phyloP scores from a whole-genome alignment of 257 asterid genomes.

The Solanum pennellii region DNA sequence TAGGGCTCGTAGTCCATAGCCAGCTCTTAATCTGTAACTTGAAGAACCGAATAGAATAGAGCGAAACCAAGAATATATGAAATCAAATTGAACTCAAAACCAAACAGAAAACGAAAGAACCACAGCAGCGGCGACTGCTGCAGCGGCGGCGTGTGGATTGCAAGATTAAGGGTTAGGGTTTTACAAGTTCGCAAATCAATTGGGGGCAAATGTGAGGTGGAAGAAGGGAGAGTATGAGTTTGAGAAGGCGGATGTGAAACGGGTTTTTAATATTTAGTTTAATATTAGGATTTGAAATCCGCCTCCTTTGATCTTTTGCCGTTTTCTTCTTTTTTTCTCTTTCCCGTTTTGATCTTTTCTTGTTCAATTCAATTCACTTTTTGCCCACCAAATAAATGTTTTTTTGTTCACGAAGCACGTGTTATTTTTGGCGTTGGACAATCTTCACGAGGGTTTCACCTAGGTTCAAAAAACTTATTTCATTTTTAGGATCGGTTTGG shows the following conservation, averaged over 20 bases:
- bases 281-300: conserved; percentile 37
- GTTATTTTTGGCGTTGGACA: background rate
- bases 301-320: conserved; percentile 1
- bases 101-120: background rate
- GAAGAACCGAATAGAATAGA: background rate
- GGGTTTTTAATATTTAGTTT: conserved; percentile 10
- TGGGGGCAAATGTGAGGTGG: background rate
- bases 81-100: background rate
- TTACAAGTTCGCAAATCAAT: conserved; percentile 11
- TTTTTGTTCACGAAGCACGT: background rate
- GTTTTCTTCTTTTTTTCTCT: background rate
- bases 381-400: background rate
- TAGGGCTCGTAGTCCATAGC: conserved; percentile 53
- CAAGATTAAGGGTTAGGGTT: conserved; percentile 1
- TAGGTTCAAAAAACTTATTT: background rate
- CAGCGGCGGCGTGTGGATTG: background rate
- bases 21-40: conserved; percentile 21
- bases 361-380: background rate
- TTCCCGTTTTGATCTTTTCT: background rate
- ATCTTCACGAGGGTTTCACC: background rate
- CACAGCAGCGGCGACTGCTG: background rate
- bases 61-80: background rate
- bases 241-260: conserved; percentile 48
- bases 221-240: conserved; percentile 1
- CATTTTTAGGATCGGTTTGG: too few species aligned